A percentile compares a stretch with the other conserved stretches of the same genome.
Conservation (phyloP, 176 grass and related monocot genomes). For the Cenchrus americanus region DNA sequence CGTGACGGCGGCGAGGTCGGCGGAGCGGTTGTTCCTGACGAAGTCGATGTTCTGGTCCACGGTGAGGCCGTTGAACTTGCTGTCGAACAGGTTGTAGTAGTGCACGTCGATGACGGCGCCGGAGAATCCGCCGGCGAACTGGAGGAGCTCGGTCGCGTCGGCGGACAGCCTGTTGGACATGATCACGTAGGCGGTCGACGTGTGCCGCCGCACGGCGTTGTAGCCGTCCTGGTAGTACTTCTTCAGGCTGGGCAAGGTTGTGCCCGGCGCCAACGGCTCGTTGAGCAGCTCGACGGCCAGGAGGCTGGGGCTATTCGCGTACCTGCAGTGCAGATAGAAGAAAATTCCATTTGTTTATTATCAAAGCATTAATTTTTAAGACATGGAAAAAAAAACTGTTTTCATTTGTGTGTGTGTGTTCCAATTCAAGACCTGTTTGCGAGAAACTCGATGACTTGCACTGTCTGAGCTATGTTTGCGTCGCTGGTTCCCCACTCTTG, state of each 20-base stretch:
- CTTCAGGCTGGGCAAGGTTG: slow-evolving; percentile 43
- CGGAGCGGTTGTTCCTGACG: slow-evolving; percentile 28
- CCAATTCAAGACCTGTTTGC: slow-evolving; percentile 25
- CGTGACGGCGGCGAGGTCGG: slow-evolving; percentile 26
- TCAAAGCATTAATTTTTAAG: not conserved
- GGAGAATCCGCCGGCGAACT: slow-evolving; percentile 36
- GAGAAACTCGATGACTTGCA: slow-evolving; percentile 58
- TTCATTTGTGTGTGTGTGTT: no score
- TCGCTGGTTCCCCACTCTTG: slow-evolving; percentile 54
- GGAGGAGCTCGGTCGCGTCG: slow-evolving; percentile 47
- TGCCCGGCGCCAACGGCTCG: slow-evolving; percentile 52
- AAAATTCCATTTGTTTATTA: not conserved
- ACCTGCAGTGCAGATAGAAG: slow-evolving; percentile 39
- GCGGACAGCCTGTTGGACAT: slow-evolving; percentile 63
- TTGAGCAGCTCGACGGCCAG: slow-evolving; percentile 75
- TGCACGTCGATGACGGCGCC: slow-evolving; percentile 59
- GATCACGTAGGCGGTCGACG: slow-evolving; percentile 62
- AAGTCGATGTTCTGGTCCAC: slow-evolving; percentile 68
- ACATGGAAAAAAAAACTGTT: not conserved
- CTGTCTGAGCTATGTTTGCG: slow-evolving; percentile 46
- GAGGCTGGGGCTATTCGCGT: slow-evolving; percentile 47
- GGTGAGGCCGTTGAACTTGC: slow-evolving; percentile 38
- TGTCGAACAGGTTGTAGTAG: slow-evolving; percentile 57
- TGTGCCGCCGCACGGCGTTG: slow-evolving; percentile 59
- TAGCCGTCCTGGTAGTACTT: slow-evolving; percentile 76